A percentile compares a stretch with the other conserved stretches of the same genome.
Conservation (phyloP, 2,329 filamentous ascomycete species). For the Fusarium sp. region DNA sequence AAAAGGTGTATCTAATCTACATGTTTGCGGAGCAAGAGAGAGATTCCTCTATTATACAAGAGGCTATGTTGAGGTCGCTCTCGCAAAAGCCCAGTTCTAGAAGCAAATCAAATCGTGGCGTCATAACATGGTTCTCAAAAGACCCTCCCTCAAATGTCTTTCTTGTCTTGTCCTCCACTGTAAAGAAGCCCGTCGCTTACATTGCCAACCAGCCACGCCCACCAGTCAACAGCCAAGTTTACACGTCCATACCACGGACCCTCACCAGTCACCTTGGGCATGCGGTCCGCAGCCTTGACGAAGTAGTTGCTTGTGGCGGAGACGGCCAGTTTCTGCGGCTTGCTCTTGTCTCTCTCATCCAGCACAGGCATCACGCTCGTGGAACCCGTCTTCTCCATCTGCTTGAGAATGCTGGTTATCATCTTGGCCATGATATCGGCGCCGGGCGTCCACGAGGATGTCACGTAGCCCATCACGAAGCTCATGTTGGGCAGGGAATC, state of each 20-base stretch:
- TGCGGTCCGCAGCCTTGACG: slow-evolving; percentile 49
- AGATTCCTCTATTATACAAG: background rate
- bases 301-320: slow-evolving; percentile 51
- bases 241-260: slow-evolving; percentile 52
- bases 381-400: slow-evolving; percentile 61
- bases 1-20: background rate
- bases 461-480: slow-evolving; percentile 72
- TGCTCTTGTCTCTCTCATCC: slow-evolving; percentile 31
- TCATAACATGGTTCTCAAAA: background rate
- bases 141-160: slow-evolving; percentile 24
- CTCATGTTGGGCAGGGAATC: slow-evolving; percentile 73
- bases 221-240: slow-evolving; percentile 47
- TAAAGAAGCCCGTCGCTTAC: slow-evolving; percentile 50
- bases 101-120: background rate
- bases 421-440: slow-evolving; percentile 64
- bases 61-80: background rate
- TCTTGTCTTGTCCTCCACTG: slow-evolving; percentile 40
- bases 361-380: slow-evolving; percentile 60
- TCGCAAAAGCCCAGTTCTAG: background rate
- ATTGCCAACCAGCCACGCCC: slow-evolving; percentile 47
- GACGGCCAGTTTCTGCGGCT: slow-evolving; percentile 44
- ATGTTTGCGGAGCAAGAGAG: background rate
- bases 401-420: slow-evolving; percentile 61
- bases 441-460: slow-evolving; percentile 74
- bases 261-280: slow-evolving; percentile 52